A percentile compares a stretch with the other conserved stretches of the same genome.
Conservation (phyloP, 192 early-diverging fungal genomes). For the Coemansia sp. region DNA sequence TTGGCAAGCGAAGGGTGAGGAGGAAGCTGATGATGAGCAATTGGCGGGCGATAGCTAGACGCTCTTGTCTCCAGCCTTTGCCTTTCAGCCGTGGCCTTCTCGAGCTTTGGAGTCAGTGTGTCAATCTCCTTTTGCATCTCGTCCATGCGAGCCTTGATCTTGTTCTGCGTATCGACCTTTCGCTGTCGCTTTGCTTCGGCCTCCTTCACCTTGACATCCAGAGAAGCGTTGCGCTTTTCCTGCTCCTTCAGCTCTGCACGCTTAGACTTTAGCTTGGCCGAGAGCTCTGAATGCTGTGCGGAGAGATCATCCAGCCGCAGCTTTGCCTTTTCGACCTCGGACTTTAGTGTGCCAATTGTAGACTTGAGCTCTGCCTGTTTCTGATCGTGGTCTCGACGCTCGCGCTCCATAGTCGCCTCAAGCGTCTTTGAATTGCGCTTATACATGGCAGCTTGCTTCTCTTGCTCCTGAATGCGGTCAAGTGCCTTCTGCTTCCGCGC, state of each 20-base stretch:
- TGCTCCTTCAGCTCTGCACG: constrained; percentile 18
- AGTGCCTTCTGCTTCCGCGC: constrained; percentile 28
- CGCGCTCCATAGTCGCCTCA: constrained; percentile 24
- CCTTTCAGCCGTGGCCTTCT: constrained; percentile 8
- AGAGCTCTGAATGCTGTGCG: constrained; percentile 14
- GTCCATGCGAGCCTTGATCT: constrained; percentile 6
- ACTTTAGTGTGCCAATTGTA: constrained; percentile 21
- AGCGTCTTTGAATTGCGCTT: constrained; percentile 24
- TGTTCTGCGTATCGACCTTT: constrained; percentile 15
- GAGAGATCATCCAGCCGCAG: constrained; percentile 14
- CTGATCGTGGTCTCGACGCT: constrained; percentile 30
- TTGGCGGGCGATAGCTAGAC: background rate
- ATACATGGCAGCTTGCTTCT: constrained; percentile 16
- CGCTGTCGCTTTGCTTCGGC: constrained; percentile 12
- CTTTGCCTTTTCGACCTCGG: constrained; percentile 25
- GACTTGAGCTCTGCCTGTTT: constrained; percentile 26
- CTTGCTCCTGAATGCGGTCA: constrained; percentile 26
- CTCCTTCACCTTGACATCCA: constrained; percentile 25
- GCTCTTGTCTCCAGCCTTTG: background rate
- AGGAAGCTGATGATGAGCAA: background rate
- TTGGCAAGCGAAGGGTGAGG: background rate
- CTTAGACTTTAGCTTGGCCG: constrained; percentile 16
- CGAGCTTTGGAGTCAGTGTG: constrained; percentile 19
- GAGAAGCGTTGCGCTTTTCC: constrained; percentile 27
- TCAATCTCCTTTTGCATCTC: constrained; percentile 27